These are phyloP conservation scores for Patellaria atrata DNA, from an alignment of 495 filamentous ascomycete species.

Conservation along the genomic window DNA sequence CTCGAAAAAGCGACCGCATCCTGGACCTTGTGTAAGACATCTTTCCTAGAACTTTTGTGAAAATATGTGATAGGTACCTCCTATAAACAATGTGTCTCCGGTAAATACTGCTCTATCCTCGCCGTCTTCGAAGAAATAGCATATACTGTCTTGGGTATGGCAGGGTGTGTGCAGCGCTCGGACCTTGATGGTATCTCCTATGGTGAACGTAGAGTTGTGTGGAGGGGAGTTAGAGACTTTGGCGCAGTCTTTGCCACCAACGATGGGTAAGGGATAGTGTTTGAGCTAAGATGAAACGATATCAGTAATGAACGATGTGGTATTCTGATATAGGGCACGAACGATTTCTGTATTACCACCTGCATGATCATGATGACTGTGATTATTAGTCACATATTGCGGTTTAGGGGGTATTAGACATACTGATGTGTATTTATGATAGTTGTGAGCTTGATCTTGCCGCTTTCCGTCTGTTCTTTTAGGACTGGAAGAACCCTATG, in stretches of 20 bases:
- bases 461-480: conserved; percentile 51
- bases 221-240: conserved; percentile 58
- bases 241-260: conserved; percentile 79
- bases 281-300: conserved; percentile 40
- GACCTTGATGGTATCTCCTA: conserved; percentile 68
- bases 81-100: conserved; percentile 91
- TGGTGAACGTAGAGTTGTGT: conserved; percentile 63
- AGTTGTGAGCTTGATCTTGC: conserved; percentile 66
- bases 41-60: not conserved
- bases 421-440: conserved; percentile 98
- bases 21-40: not conserved
- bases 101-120: conserved; percentile 75
- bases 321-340: conserved; percentile 10
- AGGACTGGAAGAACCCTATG: conserved; percentile 67
- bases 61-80: conserved; percentile 41
- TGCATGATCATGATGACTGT: conserved; percentile 86
- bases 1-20: conserved; percentile 93
- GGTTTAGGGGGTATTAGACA: conserved; percentile 17
- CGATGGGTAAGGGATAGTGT: conserved; percentile 52
- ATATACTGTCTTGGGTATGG: conserved; percentile 97
- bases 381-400: conserved; percentile 2
- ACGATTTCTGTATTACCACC: conserved; percentile 80
- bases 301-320: not conserved
- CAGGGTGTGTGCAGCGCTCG: conserved; percentile 91
- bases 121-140: conserved; percentile 70